Evolutionary conservation across 2,329 filamentous ascomycete species (phyloP).

Genomic region (Exophiala sp.): DNA sequence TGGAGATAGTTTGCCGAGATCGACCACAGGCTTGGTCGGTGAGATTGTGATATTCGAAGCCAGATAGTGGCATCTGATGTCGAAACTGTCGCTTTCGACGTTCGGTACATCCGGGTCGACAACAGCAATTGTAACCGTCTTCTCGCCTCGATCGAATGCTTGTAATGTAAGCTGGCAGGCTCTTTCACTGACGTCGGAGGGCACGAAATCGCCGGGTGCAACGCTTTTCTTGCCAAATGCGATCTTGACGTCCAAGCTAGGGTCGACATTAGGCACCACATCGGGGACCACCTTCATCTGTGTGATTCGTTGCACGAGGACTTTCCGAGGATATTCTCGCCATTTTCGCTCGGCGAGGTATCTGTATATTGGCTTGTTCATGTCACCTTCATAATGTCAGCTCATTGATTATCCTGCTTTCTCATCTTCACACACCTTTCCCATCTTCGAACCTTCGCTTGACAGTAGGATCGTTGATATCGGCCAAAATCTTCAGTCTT

Average conservation of each 20-base stretch:
- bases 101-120: conserved; percentile 88
- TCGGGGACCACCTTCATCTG: conserved; percentile 88
- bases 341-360: conserved; percentile 82
- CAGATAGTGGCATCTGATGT: conserved; percentile 78
- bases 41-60: conserved; percentile 66
- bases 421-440: conserved; percentile 56
- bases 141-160: conserved; percentile 73
- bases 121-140: conserved; percentile 76
- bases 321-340: conserved; percentile 70
- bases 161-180: conserved; percentile 74
- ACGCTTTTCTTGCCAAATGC: conserved; percentile 68
- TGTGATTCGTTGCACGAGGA: conserved; percentile 76
- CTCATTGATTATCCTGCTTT: not conserved
- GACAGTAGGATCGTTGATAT: conserved; percentile 90
- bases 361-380: conserved; percentile 94
- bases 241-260: conserved; percentile 71
- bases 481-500: conserved; percentile 76
- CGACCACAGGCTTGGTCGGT: conserved; percentile 55
- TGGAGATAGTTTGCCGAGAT: conserved; percentile 56
- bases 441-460: conserved; percentile 94
- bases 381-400: conserved; percentile 60
- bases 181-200: conserved; percentile 65
- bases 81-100: conserved; percentile 66
- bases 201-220: conserved; percentile 70
- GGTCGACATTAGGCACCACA: conserved; percentile 72